Conservation (phyloP, 2,329 filamentous ascomycete genomes). For the Cercospora canescens region DNA sequence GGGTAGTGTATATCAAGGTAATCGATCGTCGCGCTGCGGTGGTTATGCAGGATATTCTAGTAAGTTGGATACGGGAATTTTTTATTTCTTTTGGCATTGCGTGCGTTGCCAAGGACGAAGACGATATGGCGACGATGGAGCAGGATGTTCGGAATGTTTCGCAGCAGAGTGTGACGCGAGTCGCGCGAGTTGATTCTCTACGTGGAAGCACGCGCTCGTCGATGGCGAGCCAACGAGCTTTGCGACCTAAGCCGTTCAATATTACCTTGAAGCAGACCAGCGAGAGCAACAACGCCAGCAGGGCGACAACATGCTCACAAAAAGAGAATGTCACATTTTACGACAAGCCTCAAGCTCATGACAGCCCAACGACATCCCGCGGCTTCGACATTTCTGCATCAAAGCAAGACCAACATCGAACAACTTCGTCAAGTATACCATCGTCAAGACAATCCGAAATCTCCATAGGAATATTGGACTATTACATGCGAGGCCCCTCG, state of each 20-base stretch:
- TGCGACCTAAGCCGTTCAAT: not conserved
- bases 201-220: not conserved
- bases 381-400: not conserved
- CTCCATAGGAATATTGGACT: constrained; percentile 35
- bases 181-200: not conserved
- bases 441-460: constrained; percentile 32
- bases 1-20: constrained; percentile 6
- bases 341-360: not conserved
- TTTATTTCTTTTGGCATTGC: too few relatives aligned
- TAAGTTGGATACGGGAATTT: not conserved
- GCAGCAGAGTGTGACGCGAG: not conserved
- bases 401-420: not conserved
- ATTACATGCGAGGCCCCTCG: constrained; percentile 27
- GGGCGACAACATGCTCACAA: not conserved
- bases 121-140: not conserved
- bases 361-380: not conserved
- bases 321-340: not conserved
- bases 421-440: constrained; percentile 18
- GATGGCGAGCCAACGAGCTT: not conserved
- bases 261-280: not conserved
- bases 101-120: too few relatives aligned
- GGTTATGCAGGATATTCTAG: too few relatives aligned
- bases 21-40: not conserved
- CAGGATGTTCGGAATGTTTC: not conserved
- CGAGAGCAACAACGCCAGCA: not conserved